Percentiles rank a stretch among this genome's conserved stretches.
These are phyloP conservation scores for Punica granatum DNA, from an alignment of 345 rosid species.

Conservation along the genomic window DNA sequence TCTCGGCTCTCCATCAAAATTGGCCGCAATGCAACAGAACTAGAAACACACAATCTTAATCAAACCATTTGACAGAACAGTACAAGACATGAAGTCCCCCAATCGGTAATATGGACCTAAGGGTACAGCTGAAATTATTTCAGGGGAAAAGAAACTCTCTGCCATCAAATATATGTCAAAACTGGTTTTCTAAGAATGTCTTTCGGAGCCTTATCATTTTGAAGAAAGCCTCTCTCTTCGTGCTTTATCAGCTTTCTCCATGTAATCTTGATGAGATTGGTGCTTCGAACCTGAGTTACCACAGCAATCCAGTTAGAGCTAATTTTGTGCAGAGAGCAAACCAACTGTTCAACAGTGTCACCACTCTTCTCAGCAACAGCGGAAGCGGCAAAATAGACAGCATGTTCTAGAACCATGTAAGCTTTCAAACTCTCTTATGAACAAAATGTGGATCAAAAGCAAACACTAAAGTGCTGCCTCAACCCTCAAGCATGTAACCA, in stretches of 20 bases:
- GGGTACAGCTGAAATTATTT: no score
- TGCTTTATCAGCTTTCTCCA: slow-evolving; percentile 93
- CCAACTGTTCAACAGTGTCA: neutral
- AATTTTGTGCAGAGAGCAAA: neutral
- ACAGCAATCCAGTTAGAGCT: slow-evolving; percentile 9
- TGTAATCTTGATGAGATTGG: slow-evolving; percentile 87
- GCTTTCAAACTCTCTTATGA: neutral
- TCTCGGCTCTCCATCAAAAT: neutral
- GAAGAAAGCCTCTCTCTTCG: slow-evolving; percentile 62
- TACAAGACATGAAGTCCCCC: no score
- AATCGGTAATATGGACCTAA: no score
- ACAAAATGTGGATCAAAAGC: neutral
- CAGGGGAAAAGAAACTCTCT: no score
- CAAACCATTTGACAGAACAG: neutral
- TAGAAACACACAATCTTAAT: neutral
- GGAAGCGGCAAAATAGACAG: neutral
- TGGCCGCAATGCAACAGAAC: neutral
- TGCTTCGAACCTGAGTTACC: slow-evolving; percentile 63
- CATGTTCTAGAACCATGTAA: neutral
- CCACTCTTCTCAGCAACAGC: neutral
- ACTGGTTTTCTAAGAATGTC: neutral
- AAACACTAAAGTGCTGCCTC: neutral
- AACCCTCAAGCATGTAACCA: neutral
- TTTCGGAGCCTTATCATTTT: slow-evolving; percentile 23
- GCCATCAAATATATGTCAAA: neutral